A percentile compares a stretch with the other conserved stretches of the same genome.
Evolutionary conservation across 176 grass and related monocot genomes (phyloP).

Genomic region (Eleusine indica): DNA sequence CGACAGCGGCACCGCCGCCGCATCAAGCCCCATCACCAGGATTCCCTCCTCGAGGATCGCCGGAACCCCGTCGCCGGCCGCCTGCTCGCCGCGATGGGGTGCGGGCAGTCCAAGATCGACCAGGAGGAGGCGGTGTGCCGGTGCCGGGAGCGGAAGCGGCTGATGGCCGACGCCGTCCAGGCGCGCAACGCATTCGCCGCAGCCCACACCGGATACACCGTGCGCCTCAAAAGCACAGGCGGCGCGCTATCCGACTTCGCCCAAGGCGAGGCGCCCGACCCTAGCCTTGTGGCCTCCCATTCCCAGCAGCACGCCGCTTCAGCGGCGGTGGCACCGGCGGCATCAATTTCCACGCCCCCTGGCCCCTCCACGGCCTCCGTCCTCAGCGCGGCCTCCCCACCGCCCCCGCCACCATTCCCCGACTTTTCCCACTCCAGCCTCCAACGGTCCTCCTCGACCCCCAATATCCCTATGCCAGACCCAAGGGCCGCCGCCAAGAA

Average conservation of each 20-base stretch:
- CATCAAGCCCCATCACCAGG: slow-evolving; percentile 18
- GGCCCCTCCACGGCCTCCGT: slow-evolving; percentile 34
- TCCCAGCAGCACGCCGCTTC: slow-evolving; percentile 7
- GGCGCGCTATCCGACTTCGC: slow-evolving; percentile 82
- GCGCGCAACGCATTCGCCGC: slow-evolving; percentile 87
- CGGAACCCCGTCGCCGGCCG: neutral
- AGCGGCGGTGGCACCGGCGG: neutral
- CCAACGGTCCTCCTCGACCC: slow-evolving; percentile 79
- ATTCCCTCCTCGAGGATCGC: slow-evolving; percentile 1
- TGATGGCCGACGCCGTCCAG: slow-evolving; percentile 57
- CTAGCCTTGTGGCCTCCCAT: slow-evolving; percentile 29
- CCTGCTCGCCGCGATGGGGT: slow-evolving; percentile 63
- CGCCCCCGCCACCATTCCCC: slow-evolving; percentile 52
- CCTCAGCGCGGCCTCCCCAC: slow-evolving; percentile 43
- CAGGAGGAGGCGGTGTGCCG: slow-evolving; percentile 84
- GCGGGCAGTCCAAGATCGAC: slow-evolving; percentile 90
- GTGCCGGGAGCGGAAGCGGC: slow-evolving; percentile 73
- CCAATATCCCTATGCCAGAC: slow-evolving; percentile 68
- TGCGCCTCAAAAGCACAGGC: slow-evolving; percentile 80
- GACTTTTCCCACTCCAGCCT: slow-evolving; percentile 47
- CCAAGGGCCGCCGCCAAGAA: slow-evolving; percentile 40
- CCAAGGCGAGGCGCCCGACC: slow-evolving; percentile 61
- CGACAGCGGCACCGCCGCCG: neutral
- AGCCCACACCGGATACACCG: slow-evolving; percentile 74
- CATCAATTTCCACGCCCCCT: slow-evolving; percentile 43